Percentiles rank a stretch among this genome's conserved stretches.
Evolutionary conservation across 2,329 filamentous ascomycete genomes (phyloP).

Genomic region (Penicillium freii): DNA sequence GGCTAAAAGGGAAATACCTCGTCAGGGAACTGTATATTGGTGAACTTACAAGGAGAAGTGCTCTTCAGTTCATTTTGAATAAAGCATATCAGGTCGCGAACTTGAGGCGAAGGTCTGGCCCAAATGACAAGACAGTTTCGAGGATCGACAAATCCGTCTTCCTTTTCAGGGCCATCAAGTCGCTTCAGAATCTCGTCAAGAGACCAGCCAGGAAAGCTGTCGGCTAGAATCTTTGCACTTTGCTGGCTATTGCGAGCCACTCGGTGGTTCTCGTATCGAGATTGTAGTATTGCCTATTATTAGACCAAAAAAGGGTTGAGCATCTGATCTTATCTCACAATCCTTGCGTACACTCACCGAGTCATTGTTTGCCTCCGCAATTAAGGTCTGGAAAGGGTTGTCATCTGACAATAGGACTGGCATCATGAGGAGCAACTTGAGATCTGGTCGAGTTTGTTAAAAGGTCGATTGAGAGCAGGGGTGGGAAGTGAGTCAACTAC

Average conservation of each 20-base stretch:
- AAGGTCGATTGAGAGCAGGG: not conserved
- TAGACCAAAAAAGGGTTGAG: not conserved
- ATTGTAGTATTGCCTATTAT: constrained; percentile 56
- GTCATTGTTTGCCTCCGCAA: constrained; percentile 14
- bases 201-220: constrained; percentile 64
- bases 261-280: constrained; percentile 69
- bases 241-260: constrained; percentile 72
- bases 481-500: not conserved
- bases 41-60: constrained; percentile 65
- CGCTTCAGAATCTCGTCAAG: constrained; percentile 72
- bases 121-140: constrained; percentile 82
- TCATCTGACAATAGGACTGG: constrained; percentile 13
- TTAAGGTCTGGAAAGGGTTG: constrained; percentile 20
- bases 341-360: constrained; percentile 5
- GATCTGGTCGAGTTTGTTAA: not conserved
- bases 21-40: not conserved
- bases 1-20: not conserved
- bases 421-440: not conserved
- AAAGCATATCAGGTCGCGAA: constrained; percentile 63
- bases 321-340: not conserved
- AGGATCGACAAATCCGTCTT: constrained; percentile 70
- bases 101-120: constrained; percentile 71
- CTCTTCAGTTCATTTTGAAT: constrained; percentile 65
- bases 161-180: constrained; percentile 61
- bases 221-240: constrained; percentile 64